Evolutionary conservation across 805 yeast species (phyloP), one percentile per base, ranked within the genome.

Genomic region (Schwanniomyces occidentalis): DNA sequence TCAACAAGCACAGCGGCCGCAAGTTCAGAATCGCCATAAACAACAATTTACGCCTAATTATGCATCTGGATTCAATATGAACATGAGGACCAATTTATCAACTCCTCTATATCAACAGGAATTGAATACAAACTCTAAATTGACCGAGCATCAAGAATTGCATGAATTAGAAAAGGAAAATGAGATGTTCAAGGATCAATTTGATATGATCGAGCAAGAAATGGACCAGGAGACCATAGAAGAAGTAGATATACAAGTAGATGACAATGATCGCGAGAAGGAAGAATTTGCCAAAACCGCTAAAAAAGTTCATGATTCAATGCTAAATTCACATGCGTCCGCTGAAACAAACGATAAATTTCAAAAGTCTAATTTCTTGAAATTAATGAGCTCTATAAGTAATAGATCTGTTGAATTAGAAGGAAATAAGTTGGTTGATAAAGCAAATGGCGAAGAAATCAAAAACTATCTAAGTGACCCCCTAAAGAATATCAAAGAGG

Each of bases 281-380:
- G 61, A 61, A 23, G 47, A 53, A 39, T 65, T 68, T 52, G 73
- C 74, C 8, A 48, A 54, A 28, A 59, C 70, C 0, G 74, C 74
- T 4, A 41, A 54, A 24, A 51, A 58, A 35, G 69, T 68, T 10
- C 58, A 61, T 17, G 38, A 42, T 4, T 49, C 68, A 9, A 52
- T 60, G 48, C 34, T 39, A 3, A 42, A 47, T 15, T 42, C 42
- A 10, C 38, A 34, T 25, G 24, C 37, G 19, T 48, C 54, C 12
- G 40, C 40, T 12, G 59, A 57, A 28, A 59, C 59, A 22, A 44
- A 44, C 7, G 27, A 38, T 24, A 68, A 68, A 45, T 54, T 68
- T 36, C 55, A 60, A 38, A 58, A 61, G 38, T 57, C 65, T 6
- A 46, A 56, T 24, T 68, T 68, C 38, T 45, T 68, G 29, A 63